These are phyloP conservation scores for Bipolaris cookei DNA, from an alignment of 2,329 filamentous ascomycete genomes.

Conservation along the genomic window DNA sequence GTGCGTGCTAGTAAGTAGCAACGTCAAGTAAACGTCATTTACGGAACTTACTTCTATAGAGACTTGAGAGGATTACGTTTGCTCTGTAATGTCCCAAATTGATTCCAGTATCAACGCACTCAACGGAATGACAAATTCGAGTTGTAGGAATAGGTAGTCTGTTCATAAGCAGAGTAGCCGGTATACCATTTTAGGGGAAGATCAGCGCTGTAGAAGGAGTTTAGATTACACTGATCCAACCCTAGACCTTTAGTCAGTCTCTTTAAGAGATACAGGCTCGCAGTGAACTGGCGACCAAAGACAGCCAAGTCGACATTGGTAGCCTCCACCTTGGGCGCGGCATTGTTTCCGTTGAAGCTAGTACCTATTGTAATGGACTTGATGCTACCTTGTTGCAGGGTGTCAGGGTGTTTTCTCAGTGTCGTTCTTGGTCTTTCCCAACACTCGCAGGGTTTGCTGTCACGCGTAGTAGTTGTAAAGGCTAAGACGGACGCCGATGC, in stretches of 20 bases:
- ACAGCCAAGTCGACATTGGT: constrained; percentile 49
- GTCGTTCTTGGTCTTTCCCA: constrained; percentile 25
- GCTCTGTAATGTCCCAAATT: neutral
- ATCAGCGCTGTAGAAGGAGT: constrained; percentile 54
- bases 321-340: constrained; percentile 57
- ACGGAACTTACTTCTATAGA: neutral
- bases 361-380: constrained; percentile 64
- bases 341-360: constrained; percentile 61
- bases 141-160: constrained; percentile 18
- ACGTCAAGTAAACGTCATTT: neutral
- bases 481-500: constrained; percentile 42
- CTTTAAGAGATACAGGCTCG: constrained; percentile 56
- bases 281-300: constrained; percentile 55
- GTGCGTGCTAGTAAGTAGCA: neutral
- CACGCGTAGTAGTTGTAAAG: constrained; percentile 51
- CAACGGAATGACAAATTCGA: constrained; percentile 15
- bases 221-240: constrained; percentile 52
- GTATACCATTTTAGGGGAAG: constrained; percentile 49
- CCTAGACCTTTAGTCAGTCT: constrained; percentile 50
- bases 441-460: constrained; percentile 54
- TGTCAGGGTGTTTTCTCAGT: constrained; percentile 51
- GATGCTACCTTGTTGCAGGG: constrained; percentile 56
- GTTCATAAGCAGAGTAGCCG: constrained; percentile 49
- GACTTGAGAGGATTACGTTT: neutral
- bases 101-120: constrained; percentile 14